Base-by-base conservation (phyloP, 2,329 filamentous ascomycete species). In the Neurospora crassa region DNA sequence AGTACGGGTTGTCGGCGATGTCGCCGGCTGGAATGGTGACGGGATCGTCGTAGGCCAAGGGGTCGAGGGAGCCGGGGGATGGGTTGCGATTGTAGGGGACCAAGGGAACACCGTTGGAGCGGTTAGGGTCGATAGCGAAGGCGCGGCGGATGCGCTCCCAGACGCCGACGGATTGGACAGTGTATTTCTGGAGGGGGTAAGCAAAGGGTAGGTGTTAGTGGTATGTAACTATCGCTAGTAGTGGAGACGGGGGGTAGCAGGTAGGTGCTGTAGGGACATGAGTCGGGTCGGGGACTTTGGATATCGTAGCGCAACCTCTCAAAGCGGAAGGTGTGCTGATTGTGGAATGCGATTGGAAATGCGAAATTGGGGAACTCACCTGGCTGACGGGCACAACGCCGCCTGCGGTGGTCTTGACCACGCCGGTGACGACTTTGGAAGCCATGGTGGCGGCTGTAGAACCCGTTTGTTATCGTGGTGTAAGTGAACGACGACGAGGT, bases 21-120 rank as follows among this genome's bases (percentile, higher is more conserved):
- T 97, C 93, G 76, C 87, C 92, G 2, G 93, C 92, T n/a, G 93
- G 93, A 0, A 91, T 72, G 16, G 93, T 96, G 72, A 95, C 91
- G 29, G 92, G 92, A 80, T 97, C 93, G 80, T 92, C 89, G 84
- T 95, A 96, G 72, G 81, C 81, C 71, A 87, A 83, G 43, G 93
- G 92, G 77, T 93, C 90, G 78, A 89, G 84, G 75, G 84, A 86
- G 75, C 92, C 93, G 11, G 92, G 96, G 68, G 94, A 83, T 72
- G 96, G 96, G 83, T 92, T 91, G 77, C 96, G 94, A 88, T 88
- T 97, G 84, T 94, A 91, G 53, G 94, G 90, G 87, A 98, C 98
- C 78, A 99, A 85, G 67, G 96, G 96, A 24, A 99, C 85, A 81
- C 96, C 96, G 78, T 91, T 94, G 76, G 94, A 97, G 75, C 96